These are phyloP conservation scores for Citrullus amarus DNA, from an alignment of 306 rosid species.

Conservation along the genomic window DNA sequence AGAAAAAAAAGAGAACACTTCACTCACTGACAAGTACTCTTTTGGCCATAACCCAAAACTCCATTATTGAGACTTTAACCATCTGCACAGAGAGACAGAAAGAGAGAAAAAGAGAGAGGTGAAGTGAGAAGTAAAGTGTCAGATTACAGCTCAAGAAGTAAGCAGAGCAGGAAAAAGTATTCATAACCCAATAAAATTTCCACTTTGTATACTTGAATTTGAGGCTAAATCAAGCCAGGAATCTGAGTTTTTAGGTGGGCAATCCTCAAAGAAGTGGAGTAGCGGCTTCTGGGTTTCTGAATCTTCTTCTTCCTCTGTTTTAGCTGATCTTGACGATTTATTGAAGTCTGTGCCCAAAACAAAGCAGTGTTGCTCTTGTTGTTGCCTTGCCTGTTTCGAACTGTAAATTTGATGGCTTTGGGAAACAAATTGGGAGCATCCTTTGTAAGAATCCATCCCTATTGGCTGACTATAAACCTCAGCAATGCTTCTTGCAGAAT, in stretches of 20 bases:
- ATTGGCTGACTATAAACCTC: constrained; percentile 44
- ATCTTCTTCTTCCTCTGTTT: constrained; percentile 27
- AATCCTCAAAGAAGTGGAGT: constrained; percentile 90
- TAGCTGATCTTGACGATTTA: constrained; percentile 40
- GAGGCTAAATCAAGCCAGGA: constrained; percentile 98
- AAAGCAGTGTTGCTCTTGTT: constrained; percentile 61
- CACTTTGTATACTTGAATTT: constrained; percentile 53
- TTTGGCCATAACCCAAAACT: constrained; percentile 37
- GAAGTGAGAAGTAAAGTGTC: background rate
- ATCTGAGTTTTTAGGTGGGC: constrained; percentile 81
- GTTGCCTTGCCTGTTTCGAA: constrained; percentile 17
- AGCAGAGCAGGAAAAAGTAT: background rate
- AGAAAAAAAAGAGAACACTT: constrained; percentile 7
- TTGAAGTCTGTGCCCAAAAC: constrained; percentile 80
- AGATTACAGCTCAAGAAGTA: background rate
- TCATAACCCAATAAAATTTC: constrained; percentile 15
- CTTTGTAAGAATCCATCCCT: constrained; percentile 37
- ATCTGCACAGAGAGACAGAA: constrained; percentile 37
- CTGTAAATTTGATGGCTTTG: constrained; percentile 22
- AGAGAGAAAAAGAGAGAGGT: background rate
- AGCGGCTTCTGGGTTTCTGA: constrained; percentile 67
- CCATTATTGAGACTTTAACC: constrained; percentile 40
- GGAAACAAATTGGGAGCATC: constrained; percentile 40
- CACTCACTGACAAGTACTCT: constrained; percentile 42
- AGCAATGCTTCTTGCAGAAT: constrained; percentile 33